These are phyloP conservation scores for Cytospora piceicola DNA, from an alignment of 2,329 filamentous ascomycete species.

Conservation along the genomic window DNA sequence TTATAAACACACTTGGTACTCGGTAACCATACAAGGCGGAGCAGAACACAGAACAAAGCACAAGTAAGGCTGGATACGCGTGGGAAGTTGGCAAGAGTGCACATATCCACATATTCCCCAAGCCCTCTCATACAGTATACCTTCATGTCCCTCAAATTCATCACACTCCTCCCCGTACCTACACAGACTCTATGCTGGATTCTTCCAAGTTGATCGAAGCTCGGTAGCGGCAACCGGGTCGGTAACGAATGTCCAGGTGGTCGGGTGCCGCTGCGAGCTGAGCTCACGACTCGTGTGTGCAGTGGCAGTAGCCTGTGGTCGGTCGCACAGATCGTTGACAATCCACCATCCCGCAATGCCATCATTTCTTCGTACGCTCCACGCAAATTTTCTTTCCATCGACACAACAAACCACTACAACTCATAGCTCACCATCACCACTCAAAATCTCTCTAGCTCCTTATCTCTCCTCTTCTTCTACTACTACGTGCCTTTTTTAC, in stretches of 20 bases:
- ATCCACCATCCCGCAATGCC: background rate
- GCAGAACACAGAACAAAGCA: background rate
- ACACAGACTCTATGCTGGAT: background rate
- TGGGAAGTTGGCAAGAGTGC: background rate
- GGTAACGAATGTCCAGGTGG: background rate
- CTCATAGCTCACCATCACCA: background rate
- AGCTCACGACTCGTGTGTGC: background rate
- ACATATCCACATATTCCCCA: background rate
- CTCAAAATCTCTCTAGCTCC: background rate
- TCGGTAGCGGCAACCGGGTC: background rate
- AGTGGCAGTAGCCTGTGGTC: too few species aligned
- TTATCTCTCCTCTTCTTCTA: background rate
- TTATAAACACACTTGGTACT: background rate
- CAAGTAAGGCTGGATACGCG: background rate
- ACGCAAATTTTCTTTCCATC: background rate
- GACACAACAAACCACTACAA: background rate
- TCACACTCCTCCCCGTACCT: background rate
- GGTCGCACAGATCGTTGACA: background rate
- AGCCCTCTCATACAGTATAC: background rate
- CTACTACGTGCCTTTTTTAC: constrained; percentile 15
- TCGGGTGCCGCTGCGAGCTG: background rate
- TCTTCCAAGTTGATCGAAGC: background rate
- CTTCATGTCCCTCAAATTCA: background rate
- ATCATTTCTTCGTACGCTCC: background rate
- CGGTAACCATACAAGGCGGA: background rate